These are phyloP conservation scores for Aspergillus neoniger DNA, from an alignment of 2,329 filamentous ascomycete species.

Conservation along the genomic window DNA sequence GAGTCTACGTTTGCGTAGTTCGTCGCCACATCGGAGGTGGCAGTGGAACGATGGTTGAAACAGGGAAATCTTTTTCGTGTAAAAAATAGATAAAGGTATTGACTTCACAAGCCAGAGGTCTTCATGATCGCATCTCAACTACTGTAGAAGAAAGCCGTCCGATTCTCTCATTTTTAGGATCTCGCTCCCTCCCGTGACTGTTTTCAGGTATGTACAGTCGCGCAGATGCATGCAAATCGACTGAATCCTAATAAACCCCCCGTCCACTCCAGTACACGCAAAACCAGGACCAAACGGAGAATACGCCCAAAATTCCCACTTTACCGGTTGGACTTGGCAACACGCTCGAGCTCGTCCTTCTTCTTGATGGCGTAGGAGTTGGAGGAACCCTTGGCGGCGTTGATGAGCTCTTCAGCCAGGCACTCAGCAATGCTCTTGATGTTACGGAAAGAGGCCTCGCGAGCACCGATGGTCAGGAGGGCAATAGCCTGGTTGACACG, in stretches of 20 bases:
- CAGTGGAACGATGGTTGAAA: constrained; percentile 1
- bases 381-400: constrained; percentile 99
- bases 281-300: constrained; percentile 44
- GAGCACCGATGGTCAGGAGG: constrained; percentile 97
- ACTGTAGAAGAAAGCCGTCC: constrained; percentile 44
- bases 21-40: not conserved
- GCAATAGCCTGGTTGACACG: constrained; percentile 99
- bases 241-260: constrained; percentile 44
- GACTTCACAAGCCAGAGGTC: constrained; percentile 28
- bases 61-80: constrained; percentile 24
- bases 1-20: not conserved
- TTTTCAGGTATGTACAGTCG: constrained; percentile 43
- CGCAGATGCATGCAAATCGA: constrained; percentile 45
- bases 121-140: constrained; percentile 48
- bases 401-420: constrained; percentile 99
- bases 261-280: constrained; percentile 45
- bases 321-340: constrained; percentile 99
- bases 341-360: constrained; percentile 99
- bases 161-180: constrained; percentile 41
- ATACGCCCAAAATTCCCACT: constrained; percentile 47
- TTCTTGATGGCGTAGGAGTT: constrained; percentile 99
- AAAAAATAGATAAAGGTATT: constrained; percentile 27
- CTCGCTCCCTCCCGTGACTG: constrained; percentile 41
- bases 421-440: constrained; percentile 99
- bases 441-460: constrained; percentile 99